A percentile compares a stretch with the other conserved stretches of the same genome.
Conservation (phyloP, 2,329 filamentous ascomycete genomes). For the Neonectria ditissima region DNA sequence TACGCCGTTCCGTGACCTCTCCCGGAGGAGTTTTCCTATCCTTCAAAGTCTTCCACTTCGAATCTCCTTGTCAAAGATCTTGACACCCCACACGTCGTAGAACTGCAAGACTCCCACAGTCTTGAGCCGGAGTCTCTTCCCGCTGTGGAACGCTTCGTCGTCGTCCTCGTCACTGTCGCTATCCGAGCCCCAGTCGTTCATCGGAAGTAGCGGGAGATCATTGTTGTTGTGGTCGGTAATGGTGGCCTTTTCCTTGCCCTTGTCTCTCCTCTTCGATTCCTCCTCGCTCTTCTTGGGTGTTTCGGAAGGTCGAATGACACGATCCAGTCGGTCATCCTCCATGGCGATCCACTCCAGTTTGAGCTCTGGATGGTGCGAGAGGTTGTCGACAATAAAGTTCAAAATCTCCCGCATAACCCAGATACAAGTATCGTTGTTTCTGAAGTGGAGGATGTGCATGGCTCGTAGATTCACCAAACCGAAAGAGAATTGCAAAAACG, state of each 20-base stretch:
- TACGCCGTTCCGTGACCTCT: slow-evolving; percentile 8
- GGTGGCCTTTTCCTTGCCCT: slow-evolving; percentile 51
- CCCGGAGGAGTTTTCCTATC: slow-evolving; percentile 18
- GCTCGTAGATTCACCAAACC: slow-evolving; percentile 63
- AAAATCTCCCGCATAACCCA: slow-evolving; percentile 68
- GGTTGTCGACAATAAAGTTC: slow-evolving; percentile 69
- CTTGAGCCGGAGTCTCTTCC: slow-evolving; percentile 50
- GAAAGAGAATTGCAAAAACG: slow-evolving; percentile 65
- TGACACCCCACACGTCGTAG: slow-evolving; percentile 59
- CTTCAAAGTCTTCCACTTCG: slow-evolving; percentile 50
- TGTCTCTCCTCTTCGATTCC: slow-evolving; percentile 47
- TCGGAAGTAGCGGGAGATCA: slow-evolving; percentile 46
- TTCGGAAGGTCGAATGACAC: slow-evolving; percentile 58
- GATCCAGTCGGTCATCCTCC: slow-evolving; percentile 62
- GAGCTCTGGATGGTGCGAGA: slow-evolving; percentile 66
- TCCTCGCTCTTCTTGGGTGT: slow-evolving; percentile 44
- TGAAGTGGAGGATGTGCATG: slow-evolving; percentile 66
- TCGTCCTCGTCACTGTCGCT: slow-evolving; percentile 51
- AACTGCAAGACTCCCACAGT: slow-evolving; percentile 53
- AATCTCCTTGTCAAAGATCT: slow-evolving; percentile 71
- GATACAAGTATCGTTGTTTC: slow-evolving; percentile 67
- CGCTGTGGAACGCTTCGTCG: slow-evolving; percentile 47
- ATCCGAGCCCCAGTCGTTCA: slow-evolving; percentile 46
- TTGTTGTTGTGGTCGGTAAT: slow-evolving; percentile 32
- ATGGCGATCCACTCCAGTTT: slow-evolving; percentile 71